phyloP scores from a whole-genome alignment of 257 asterid genomes.

The Solanum etuberosum region DNA sequence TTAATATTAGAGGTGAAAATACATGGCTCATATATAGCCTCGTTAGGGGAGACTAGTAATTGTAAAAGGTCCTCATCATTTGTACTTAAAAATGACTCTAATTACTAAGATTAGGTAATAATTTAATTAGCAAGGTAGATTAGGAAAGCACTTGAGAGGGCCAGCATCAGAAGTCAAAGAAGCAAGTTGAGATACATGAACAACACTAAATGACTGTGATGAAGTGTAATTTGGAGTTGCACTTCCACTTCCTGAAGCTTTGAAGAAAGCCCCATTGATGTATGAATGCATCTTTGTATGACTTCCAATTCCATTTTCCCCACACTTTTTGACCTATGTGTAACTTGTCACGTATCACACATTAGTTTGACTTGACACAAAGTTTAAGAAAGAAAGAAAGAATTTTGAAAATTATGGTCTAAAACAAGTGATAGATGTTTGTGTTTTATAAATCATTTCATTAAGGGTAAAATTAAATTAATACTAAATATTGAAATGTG shows the following conservation, averaged over 20 bases:
- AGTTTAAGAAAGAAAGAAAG: no score
- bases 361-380: no score
- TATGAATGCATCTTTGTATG: conserved; percentile 32
- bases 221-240: conserved; percentile 22
- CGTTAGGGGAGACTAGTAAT: background rate
- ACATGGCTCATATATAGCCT: background rate
- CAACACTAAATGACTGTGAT: conserved; percentile 27
- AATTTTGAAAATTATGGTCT: no score
- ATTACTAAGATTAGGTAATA: background rate
- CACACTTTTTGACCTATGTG: conserved; percentile 24
- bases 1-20: background rate
- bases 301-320: conserved; percentile 41
- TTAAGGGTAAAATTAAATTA: no score
- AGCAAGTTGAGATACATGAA: conserved; percentile 27
- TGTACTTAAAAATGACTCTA: background rate
- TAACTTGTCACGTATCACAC: conserved; percentile 11
- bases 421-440: no score
- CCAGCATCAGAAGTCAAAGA: conserved; percentile 39
- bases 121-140: background rate
- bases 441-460: no score
- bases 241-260: conserved; percentile 36
- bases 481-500: no score
- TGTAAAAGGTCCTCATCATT: background rate
- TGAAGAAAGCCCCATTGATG: conserved; percentile 35
- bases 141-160: conserved; percentile 26